Percentiles rank a stretch among this genome's conserved stretches.
Conservation (phyloP, 2,329 filamentous ascomycete species). For the Phyllachora maydis region DNA sequence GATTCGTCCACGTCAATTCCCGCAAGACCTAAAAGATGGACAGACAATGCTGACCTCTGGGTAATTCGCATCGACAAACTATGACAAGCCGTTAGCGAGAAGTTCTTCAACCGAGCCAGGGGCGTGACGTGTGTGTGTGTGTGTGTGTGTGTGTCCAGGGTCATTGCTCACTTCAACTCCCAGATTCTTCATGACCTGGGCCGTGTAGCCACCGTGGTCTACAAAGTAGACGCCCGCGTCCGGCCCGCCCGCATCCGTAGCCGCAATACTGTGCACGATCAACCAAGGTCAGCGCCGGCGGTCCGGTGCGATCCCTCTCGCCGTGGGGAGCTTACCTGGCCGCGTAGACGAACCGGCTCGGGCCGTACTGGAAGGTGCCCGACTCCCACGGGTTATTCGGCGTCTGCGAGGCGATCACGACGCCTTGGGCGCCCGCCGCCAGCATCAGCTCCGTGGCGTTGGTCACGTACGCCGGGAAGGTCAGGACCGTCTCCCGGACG, state of each 20-base stretch:
- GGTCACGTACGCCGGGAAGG: conserved; percentile 37
- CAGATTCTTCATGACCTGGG: conserved; percentile 26
- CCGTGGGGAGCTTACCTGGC: conserved; percentile 16
- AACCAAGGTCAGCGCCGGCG: conserved; percentile 10
- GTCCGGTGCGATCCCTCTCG: no score
- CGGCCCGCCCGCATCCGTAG: conserved; percentile 13
- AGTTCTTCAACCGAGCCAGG: no score
- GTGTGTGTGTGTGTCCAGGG: no score
- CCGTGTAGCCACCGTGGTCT: conserved; percentile 37
- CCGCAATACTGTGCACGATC: conserved; percentile 6
- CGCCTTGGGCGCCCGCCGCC: conserved; percentile 35
- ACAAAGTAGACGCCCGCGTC: conserved; percentile 27
- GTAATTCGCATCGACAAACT: conserved; percentile 28
- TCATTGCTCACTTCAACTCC: no score
- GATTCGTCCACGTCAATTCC: no score
- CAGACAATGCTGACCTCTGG: no score
- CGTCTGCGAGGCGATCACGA: conserved; percentile 36
- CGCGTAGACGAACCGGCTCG: conserved; percentile 35
- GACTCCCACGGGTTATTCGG: conserved; percentile 37
- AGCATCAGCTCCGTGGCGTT: conserved; percentile 31
- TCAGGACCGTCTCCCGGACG: conserved; percentile 31
- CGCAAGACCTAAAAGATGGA: no score
- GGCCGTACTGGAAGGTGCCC: conserved; percentile 23
- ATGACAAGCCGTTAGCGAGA: no score
- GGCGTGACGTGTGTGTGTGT: no score